Percentiles rank a stretch among this genome's conserved stretches.
phyloP scores from a whole-genome alignment of 345 rosid species.

The Viola odorata region DNA sequence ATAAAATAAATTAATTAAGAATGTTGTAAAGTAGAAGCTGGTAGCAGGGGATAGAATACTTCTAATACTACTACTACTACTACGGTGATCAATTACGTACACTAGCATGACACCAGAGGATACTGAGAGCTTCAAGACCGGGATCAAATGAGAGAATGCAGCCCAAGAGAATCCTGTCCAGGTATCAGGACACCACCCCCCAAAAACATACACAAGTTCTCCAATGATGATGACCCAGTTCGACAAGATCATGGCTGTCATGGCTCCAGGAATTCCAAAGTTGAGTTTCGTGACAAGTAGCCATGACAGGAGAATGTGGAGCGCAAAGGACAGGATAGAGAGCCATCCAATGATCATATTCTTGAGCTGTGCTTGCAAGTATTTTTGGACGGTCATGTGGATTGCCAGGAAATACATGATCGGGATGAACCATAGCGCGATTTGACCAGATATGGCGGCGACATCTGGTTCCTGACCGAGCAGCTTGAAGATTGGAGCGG shows the following conservation, averaged over 20 bases:
- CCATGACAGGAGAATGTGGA: constrained; percentile 36
- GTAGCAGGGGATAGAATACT: no score
- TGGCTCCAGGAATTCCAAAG: constrained; percentile 31
- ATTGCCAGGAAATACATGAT: constrained; percentile 3
- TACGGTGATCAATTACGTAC: no score
- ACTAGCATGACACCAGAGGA: constrained; percentile 40
- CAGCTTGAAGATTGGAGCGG: constrained; percentile 1
- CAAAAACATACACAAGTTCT: constrained; percentile 33
- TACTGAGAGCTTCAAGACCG: constrained; percentile 53
- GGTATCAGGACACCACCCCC: constrained; percentile 64
- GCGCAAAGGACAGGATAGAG: constrained; percentile 11
- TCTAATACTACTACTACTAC: no score
- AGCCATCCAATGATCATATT: constrained; percentile 30
- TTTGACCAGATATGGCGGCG: constrained; percentile 4
- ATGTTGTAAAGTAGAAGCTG: no score
- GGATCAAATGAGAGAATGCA: constrained; percentile 41
- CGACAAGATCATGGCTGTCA: constrained; percentile 26
- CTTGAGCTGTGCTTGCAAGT: constrained; percentile 35
- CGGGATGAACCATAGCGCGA: constrained; percentile 16
- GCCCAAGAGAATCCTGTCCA: constrained; percentile 59
- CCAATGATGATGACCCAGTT: constrained; percentile 21
- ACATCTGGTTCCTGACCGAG: background rate
- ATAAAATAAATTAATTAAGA: no score
- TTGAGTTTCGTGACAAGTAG: constrained; percentile 20
- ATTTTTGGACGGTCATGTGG: constrained; percentile 24